Base-by-base conservation (phyloP, 257 asterid species). In the Ajuga chamaepitys region DNA sequence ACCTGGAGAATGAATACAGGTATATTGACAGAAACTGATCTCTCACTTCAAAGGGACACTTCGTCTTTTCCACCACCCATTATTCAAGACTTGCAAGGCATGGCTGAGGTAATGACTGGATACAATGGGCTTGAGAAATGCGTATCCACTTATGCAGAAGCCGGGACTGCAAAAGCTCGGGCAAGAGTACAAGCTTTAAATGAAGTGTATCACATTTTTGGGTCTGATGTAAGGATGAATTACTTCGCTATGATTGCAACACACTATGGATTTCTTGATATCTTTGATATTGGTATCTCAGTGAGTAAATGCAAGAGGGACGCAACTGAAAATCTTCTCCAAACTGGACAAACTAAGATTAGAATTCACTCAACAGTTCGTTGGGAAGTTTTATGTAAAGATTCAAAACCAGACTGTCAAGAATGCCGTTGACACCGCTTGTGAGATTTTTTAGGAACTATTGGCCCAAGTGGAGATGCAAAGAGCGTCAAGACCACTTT, bases 401-500 rank as follows among this genome's bases (percentile, higher is more conserved):
- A 85, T 93, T 55, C 95, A 81, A 40, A 78, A 66, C 40, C 81
- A 67, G 67, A 89, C 96, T 18, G 74, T 93, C 32, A 85, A 80
- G 83, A 81, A 70, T 11, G 89, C 87, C n/a, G 86, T 93, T 9
- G 64, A 79, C 17, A 88, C 87, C 28, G 83, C 71, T 0, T 78
- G 84, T 58, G 96, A 86, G 40, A 83, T 87, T 9, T 93, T 93
- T 58, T 76, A 79, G 76, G 86, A 87, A 62, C 88, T 93, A 34
- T 54, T 77, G 5, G 68, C 67, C 62, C 99, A 93, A 57, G 96
- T 93, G 50, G 96, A 85, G 62, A 58, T 83, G 70, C 94, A 87
- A 59, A 80, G 90, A 72, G 70, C 61, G 30, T 54, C 54, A 0
- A 45, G 40, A 62, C 95, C 99, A 44, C 95, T 96, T 2, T 47